A percentile compares a stretch with the other conserved stretches of the same genome.
These are phyloP conservation scores for Andrographis paniculata DNA, from an alignment of 305 asterid genomes.

Conservation along the genomic window DNA sequence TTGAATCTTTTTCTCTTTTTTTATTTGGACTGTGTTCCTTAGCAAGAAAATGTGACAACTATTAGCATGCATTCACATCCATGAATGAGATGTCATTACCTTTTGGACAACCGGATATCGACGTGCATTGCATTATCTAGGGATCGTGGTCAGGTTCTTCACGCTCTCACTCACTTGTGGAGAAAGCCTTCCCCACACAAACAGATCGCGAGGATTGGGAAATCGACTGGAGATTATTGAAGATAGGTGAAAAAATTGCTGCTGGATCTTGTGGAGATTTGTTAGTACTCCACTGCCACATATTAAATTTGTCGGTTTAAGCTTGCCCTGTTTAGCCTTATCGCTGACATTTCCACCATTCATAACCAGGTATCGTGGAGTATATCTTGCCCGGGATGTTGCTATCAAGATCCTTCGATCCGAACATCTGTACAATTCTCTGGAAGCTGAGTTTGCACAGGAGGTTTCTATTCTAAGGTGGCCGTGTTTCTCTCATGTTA, in stretches of 20 bases:
- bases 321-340: constrained; percentile 2
- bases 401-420: constrained; percentile 81
- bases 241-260: constrained; percentile 71
- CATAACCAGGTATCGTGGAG: constrained; percentile 62
- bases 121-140: constrained; percentile 37
- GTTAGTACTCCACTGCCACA: constrained; percentile 47
- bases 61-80: too few relatives aligned
- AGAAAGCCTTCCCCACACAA: constrained; percentile 31
- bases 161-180: constrained; percentile 36
- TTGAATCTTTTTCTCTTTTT: too few relatives aligned
- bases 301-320: constrained; percentile 9
- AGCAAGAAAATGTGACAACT: too few relatives aligned
- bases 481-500: constrained; percentile 15
- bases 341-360: constrained; percentile 19
- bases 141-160: constrained; percentile 75
- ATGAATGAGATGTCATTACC: too few relatives aligned
- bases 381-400: constrained; percentile 67
- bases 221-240: constrained; percentile 67
- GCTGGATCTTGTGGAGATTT: constrained; percentile 87
- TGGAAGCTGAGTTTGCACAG: constrained; percentile 71
- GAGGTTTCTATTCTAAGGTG: constrained; percentile 83
- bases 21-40: too few relatives aligned
- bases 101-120: too few relatives aligned
- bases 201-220: constrained; percentile 50
- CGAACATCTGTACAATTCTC: constrained; percentile 64